Evolutionary conservation across 495 filamentous ascomycete genomes (phyloP), one percentile per base, ranked within the genome.

Genomic region (Bacidia rubella): DNA sequence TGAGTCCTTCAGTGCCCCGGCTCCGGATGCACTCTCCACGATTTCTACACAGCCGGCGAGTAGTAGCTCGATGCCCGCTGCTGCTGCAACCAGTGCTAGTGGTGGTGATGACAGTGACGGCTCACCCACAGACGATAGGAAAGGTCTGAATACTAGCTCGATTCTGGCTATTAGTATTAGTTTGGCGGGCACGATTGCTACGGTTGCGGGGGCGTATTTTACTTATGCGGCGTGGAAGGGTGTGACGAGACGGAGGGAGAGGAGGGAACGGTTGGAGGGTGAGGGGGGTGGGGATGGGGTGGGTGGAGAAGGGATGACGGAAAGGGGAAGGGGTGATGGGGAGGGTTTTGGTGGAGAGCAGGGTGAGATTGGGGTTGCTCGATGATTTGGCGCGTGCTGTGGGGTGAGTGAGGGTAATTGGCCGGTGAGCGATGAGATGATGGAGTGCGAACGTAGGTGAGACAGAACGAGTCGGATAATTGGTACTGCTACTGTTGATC

Each of bases 1-100:
- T 5, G 51, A 54, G 45, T 43, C 45, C 20, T 57, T 57, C 38
- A 32, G 38, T 32, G 55, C 44, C 19, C 55, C 55, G 3, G 40
- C 55, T 35, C 55, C 55, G 19, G 43, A 7, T 19, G 24, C 19
- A 20, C 45, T 57, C 32, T 53, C 50, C 2, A 54, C 51, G 3
- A 35, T 53, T 17, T 57, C 48, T 35, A 44, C 53, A 27, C 29
- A 15, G n/a, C n/a, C n/a, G n/a, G n/a, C n/a, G n/a, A n/a, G n/a
- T n/a, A n/a, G n/a, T n/a, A n/a, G n/a, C n/a, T n/a, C n/a, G 20
- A 42, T 2, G 10, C 44, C 53, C 17, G 23, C 53, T 35, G 17
- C 47, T 32, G 20, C 19, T 23, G 11, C 15, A 20, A 49, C 26
- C 2, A 35, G 29, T 35, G 29, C 29, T 35, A 35, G 29, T 35